phyloP scores from a whole-genome alignment of 2,329 filamentous ascomycete species.

The Esteya vermicola region DNA sequence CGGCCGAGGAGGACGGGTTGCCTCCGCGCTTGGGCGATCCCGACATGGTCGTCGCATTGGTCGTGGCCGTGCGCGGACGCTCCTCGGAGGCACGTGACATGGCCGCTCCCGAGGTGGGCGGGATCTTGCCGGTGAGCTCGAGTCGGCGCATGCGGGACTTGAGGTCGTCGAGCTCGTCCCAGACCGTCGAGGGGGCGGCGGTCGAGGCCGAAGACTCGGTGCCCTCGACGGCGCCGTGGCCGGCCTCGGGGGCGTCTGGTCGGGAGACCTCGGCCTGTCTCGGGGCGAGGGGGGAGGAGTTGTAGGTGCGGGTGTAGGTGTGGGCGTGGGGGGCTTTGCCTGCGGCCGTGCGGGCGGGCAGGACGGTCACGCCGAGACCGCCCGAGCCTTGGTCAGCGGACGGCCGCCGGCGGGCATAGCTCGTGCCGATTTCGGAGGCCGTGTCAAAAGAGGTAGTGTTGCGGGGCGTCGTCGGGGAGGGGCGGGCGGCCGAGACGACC shows the following conservation, averaged over 20 bases:
- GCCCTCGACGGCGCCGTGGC: conserved; percentile 38
- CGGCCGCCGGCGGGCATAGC: conserved; percentile 22
- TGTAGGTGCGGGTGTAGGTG: conserved; percentile 31
- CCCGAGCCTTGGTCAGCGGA: conserved; percentile 42
- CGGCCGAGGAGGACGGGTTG: conserved; percentile 27
- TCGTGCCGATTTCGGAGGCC: conserved; percentile 14
- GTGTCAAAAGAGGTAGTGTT: conserved; percentile 32
- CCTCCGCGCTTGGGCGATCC: conserved; percentile 69
- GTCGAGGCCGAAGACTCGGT: conserved; percentile 83
- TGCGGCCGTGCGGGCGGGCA: conserved; percentile 26
- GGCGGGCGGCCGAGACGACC: conserved; percentile 9
- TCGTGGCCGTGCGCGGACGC: conserved; percentile 78
- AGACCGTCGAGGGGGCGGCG: conserved; percentile 81
- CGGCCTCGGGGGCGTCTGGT: conserved; percentile 23
- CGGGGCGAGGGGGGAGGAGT: conserved; percentile 45
- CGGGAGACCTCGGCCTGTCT: conserved; percentile 23
- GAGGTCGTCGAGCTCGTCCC: conserved; percentile 92
- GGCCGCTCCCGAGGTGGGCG: conserved; percentile 66
- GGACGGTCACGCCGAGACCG: conserved; percentile 19
- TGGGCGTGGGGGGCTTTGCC: conserved; percentile 28
- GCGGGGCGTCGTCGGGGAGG: conserved; percentile 34
- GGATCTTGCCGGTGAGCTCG: conserved; percentile 78
- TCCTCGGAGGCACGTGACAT: conserved; percentile 64
- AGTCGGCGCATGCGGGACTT: conserved; percentile 86
- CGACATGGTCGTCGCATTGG: conserved; percentile 79